phyloP scores from a whole-genome alignment of 1,139 yeast genomes.

The Geotrichum cucujoidarum region DNA sequence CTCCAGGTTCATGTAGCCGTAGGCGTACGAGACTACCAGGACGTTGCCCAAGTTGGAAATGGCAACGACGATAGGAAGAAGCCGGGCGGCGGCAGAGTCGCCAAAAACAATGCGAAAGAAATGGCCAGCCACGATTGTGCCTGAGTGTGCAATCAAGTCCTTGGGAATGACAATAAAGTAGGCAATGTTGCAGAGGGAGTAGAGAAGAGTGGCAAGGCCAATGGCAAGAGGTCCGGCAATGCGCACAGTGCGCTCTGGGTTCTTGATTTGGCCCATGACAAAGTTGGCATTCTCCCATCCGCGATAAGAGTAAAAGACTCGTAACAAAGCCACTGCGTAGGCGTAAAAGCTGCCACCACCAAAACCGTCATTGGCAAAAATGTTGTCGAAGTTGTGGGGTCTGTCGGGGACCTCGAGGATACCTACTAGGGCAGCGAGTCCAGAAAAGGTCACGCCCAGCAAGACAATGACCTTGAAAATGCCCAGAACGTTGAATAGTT shows the following conservation, averaged over 20 bases:
- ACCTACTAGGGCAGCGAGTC: conserved; percentile 49
- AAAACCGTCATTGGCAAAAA: conserved; percentile 33
- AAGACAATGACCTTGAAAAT: conserved; percentile 65
- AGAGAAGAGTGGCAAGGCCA: conserved; percentile 52
- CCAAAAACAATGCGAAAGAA: conserved; percentile 71
- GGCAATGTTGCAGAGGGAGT: conserved; percentile 64
- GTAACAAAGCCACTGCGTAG: conserved; percentile 49
- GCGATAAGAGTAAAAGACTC: conserved; percentile 54
- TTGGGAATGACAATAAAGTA: conserved; percentile 76
- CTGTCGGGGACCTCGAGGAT: conserved; percentile 24
- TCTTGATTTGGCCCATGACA: conserved; percentile 69
- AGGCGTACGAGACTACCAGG: conserved; percentile 69
- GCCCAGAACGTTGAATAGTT: conserved; percentile 62
- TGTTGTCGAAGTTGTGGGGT: conserved; percentile 30
- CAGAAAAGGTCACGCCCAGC: conserved; percentile 61
- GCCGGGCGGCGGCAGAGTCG: conserved; percentile 48
- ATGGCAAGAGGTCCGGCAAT: conserved; percentile 71
- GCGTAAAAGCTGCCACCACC: conserved; percentile 34
- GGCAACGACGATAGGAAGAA: conserved; percentile 65
- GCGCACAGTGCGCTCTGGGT: conserved; percentile 63
- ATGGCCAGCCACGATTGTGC: conserved; percentile 69
- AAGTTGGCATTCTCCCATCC: conserved; percentile 78
- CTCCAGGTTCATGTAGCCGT: conserved; percentile 67
- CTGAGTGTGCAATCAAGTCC: conserved; percentile 55
- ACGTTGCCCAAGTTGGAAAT: conserved; percentile 73